Evolutionary conservation across 371 early-diverging fungal genomes (phyloP).

Genomic region (Caulochytrium protostelioides): DNA sequence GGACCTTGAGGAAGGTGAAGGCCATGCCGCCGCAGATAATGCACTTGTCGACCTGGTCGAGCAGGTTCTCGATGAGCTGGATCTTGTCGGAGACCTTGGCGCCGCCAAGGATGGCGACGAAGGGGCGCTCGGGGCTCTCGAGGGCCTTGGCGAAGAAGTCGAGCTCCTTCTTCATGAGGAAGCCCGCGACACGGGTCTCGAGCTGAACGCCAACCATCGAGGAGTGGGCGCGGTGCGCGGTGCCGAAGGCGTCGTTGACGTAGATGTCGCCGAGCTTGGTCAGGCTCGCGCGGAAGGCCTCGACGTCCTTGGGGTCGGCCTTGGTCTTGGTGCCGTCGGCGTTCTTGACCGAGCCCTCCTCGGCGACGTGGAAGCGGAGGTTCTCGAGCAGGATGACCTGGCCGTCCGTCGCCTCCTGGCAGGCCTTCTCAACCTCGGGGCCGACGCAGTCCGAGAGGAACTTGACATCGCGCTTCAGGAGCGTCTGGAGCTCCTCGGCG

Average conservation of each 20-base stretch:
- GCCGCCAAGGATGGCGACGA: slow-evolving; percentile 94
- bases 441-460: slow-evolving; percentile 92
- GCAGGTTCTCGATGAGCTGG: slow-evolving; percentile 83
- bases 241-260: slow-evolving; percentile 97
- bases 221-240: slow-evolving; percentile 83
- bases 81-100: slow-evolving; percentile 98
- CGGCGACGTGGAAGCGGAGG: slow-evolving; percentile 94
- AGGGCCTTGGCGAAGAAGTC: slow-evolving; percentile 91
- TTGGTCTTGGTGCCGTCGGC: slow-evolving; percentile 69
- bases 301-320: slow-evolving; percentile 59
- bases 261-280: slow-evolving; percentile 87
- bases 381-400: slow-evolving; percentile 90
- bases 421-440: slow-evolving; percentile 57
- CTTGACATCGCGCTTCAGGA: slow-evolving; percentile 61
- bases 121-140: slow-evolving; percentile 80
- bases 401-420: slow-evolving; percentile 50
- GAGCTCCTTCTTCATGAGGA: slow-evolving; percentile 97
- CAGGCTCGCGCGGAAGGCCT: slow-evolving; percentile 72
- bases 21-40: slow-evolving; percentile 96
- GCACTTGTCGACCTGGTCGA: slow-evolving; percentile 54
- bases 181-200: slow-evolving; percentile 77
- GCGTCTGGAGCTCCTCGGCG: slow-evolving; percentile 57
- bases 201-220: slow-evolving; percentile 93
- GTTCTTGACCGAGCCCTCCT: slow-evolving; percentile 88
- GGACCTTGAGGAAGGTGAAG: slow-evolving; percentile 88